Conservation (phyloP, 345 rosid species). For the Draba incana region DNA sequence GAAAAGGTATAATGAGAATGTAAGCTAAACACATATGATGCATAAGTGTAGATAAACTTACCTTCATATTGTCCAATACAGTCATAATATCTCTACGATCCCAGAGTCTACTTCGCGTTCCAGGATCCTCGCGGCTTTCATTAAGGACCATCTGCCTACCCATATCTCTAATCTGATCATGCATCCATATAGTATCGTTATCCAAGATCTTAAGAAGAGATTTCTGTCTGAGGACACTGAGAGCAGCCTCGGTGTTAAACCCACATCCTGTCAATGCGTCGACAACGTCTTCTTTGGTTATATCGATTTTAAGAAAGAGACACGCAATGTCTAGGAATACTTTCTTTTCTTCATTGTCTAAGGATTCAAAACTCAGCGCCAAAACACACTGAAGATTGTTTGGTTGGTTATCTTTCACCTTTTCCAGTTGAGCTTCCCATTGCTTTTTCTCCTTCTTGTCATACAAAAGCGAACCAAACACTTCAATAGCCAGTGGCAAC, state of each 20-base stretch:
- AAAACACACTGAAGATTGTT: constrained; percentile 49
- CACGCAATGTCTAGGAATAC: constrained; percentile 78
- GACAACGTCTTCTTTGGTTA: constrained; percentile 51
- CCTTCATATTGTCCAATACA: constrained; percentile 50
- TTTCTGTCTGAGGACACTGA: constrained; percentile 52
- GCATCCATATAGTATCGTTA: no score
- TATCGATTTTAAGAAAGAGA: constrained; percentile 51
- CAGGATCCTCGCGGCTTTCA: constrained; percentile 32
- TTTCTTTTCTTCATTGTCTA: constrained; percentile 49
- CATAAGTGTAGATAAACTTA: constrained; percentile 14
- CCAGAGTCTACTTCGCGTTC: constrained; percentile 69
- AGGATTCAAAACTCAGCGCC: constrained; percentile 57
- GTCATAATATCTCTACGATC: constrained; percentile 52
- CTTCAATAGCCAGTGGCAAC: constrained; percentile 76
- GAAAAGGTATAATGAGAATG: constrained; percentile 3
- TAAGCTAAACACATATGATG: neutral
- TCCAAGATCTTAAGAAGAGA: constrained; percentile 64
- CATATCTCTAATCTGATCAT: constrained; percentile 82
- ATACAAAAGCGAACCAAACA: constrained; percentile 62
- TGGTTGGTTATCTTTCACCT: constrained; percentile 43
- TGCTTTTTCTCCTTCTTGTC: constrained; percentile 51
- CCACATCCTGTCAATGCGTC: constrained; percentile 65
- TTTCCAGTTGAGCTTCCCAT: constrained; percentile 61
- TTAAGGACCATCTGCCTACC: constrained; percentile 57
- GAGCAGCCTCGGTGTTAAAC: constrained; percentile 50